Conservation (phyloP, 2,329 filamentous ascomycete species). For the Verticillium dahliae region DNA sequence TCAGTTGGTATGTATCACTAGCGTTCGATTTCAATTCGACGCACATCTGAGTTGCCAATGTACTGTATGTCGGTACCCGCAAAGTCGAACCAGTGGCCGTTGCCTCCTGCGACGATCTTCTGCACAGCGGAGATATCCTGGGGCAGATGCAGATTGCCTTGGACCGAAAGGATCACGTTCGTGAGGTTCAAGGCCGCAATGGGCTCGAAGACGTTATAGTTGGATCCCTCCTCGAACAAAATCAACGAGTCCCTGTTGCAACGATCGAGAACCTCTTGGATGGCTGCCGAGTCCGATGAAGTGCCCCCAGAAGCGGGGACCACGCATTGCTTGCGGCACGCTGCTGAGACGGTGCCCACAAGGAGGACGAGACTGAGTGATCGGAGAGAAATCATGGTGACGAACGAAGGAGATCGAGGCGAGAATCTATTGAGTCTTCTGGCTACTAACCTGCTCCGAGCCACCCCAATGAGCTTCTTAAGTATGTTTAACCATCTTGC, state of each 20-base stretch:
- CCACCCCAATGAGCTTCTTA: neutral
- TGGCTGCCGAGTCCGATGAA: constrained; percentile 30
- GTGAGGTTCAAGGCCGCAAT: constrained; percentile 29
- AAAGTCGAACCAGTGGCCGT: constrained; percentile 30
- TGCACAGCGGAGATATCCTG: constrained; percentile 30
- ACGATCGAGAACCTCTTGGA: constrained; percentile 25
- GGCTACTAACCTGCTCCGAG: neutral
- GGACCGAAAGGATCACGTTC: constrained; percentile 33
- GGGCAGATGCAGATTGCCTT: constrained; percentile 35
- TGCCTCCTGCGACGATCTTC: constrained; percentile 23
- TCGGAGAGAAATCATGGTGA: neutral
- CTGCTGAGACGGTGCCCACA: neutral
- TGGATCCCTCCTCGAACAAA: constrained; percentile 27
- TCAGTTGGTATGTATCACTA: neutral
- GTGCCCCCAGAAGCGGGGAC: constrained; percentile 24
- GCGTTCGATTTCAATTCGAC: constrained; percentile 5
- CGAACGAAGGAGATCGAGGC: neutral
- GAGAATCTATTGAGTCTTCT: neutral
- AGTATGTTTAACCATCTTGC: neutral
- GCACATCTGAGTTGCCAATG: constrained; percentile 24
- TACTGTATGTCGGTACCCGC: constrained; percentile 23
- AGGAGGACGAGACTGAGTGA: neutral
- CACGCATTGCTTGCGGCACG: constrained; percentile 4
- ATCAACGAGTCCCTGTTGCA: constrained; percentile 27
- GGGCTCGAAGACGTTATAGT: constrained; percentile 34